Base-by-base conservation (phyloP, 306 rosid species). In the Trichosanthes truncata region DNA sequence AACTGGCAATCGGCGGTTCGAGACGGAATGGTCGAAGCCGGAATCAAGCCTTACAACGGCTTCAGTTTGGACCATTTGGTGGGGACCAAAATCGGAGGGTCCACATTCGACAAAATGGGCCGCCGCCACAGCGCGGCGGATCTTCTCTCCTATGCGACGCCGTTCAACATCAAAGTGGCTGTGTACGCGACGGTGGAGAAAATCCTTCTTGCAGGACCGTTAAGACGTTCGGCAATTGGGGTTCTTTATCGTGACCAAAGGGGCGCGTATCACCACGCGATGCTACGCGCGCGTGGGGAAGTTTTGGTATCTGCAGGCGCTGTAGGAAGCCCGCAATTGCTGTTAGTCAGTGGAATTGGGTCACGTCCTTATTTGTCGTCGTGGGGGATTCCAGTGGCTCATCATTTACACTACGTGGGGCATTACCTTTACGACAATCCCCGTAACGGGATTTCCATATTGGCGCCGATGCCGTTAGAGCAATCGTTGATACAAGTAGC, bases 11-110 rank as follows among this genome's bases (percentile, higher is more conserved):
- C 92, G 0, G 96, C 97, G 0, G 84, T 96, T 51, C 87, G 97
- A 33, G 96, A 96, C 43, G 97, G 93, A 12, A 83, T 96, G 76
- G 40, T 93, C 5, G 91, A 96, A 80, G 89, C 92, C 0, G 97
- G 98, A 48, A 87, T 96, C 11, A 80, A 36, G 33, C 99, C 99
- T 7, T 96, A 91, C 65, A 91, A 89, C 62, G 99, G 98, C 14
- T 96, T 87, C 82, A 90, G 80, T 9, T 69, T 96, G 2, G 93
- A 91, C 0, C 99, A 96, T 36, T 51, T 84, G 2, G 73, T 18
- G 0, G 98, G 98, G 3, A 93, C 97, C 53, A 96, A 96, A 80
- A 87, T 91, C 13, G 99, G 99, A 0, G 99, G 99, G 0, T 87
- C 99, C 7, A 96, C 97, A 10, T 93, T 96, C 65, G 97, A 96